Base-by-base conservation (phyloP, 768 basidiomycete species). In the Pseudohyphozyma bogoriensis region DNA sequence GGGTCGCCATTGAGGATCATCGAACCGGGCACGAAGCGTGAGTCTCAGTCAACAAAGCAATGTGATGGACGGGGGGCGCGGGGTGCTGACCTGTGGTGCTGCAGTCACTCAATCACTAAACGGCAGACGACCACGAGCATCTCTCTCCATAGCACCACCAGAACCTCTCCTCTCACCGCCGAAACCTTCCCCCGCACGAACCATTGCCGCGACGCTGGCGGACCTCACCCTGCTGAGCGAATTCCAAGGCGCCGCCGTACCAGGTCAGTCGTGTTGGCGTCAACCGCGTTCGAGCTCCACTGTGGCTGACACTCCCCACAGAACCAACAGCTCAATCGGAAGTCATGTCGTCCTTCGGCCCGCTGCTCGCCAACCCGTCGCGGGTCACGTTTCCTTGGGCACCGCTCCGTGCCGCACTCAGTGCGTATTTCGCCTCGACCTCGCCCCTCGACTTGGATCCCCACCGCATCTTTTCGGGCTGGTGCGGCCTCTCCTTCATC, bases 401-500 rank as follows among this genome's bases (percentile, higher is more conserved):
- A 4, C 55, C 42, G 22, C 44, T 56, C 18, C 32, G 45, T 10
- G 31, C 35, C 40, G 42, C 55, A 11, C n/a, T 56, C 20, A 18
- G 33, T 32, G 35, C 20, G 24, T 56, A 56, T 44, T 56, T 56
- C 22, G 44, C 32, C 28, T 20, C 37, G 24, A 10, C 37, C 13
- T 28, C 36, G 28, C 7, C 28, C 37, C 42, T 56, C 55, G 55
- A 56, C 42, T 44, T 44, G 29, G 22, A n/a, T n/a, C n/a, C n/a
- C n/a, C n/a, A 39, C 28, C n/a, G 26, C 22, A 56, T 56, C 55
- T 13, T 24, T 16, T 29, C 42, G 24, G 55, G 55, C 18, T 56
- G 55, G 55, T n/a, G 24, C 15, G 55, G 55, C 15, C 44, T 56
- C 20, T 20, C 22, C 29, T 32, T 56, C n/a, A 46, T 56, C 18